phyloP scores from a whole-genome alignment of 2,329 filamentous ascomycete species.

The Iodosphaeria phyllophila region DNA sequence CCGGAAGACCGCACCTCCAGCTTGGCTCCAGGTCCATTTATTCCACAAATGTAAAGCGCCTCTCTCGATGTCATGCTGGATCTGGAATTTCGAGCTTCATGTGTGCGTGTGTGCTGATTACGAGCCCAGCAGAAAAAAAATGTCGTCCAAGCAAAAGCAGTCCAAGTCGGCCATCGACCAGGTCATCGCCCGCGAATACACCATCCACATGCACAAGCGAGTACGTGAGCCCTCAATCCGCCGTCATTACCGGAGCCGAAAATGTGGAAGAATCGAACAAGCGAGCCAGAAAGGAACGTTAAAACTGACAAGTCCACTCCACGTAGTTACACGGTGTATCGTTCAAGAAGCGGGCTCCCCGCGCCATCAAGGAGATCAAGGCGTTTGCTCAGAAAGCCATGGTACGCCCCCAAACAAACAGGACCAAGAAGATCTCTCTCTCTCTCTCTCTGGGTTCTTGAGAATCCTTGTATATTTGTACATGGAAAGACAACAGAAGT shows the following conservation, averaged over 20 bases:
- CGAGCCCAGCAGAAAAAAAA: slow-evolving; percentile 24
- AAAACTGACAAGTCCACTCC: slow-evolving; percentile 3
- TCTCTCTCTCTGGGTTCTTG: no score
- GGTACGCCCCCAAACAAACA: slow-evolving; percentile 42
- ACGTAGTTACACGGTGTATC: slow-evolving; percentile 78
- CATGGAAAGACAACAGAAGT: no score
- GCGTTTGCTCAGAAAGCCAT: slow-evolving; percentile 83
- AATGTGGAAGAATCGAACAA: background rate
- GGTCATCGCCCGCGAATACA: slow-evolving; percentile 99
- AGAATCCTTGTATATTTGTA: no score
- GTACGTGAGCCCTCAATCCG: slow-evolving; percentile 38
- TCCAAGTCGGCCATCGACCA: slow-evolving; percentile 90
- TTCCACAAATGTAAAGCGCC: no score
- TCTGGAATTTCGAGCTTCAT: no score
- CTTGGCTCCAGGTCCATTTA: no score
- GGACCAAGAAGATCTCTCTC: slow-evolving; percentile 1
- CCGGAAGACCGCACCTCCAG: no score
- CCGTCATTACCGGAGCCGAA: slow-evolving; percentile 1
- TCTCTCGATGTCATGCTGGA: no score
- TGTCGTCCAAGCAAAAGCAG: slow-evolving; percentile 51
- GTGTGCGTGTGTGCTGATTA: no score
- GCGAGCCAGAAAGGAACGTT: slow-evolving; percentile 4
- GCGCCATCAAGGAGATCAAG: slow-evolving; percentile 99
- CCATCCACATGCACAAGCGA: slow-evolving; percentile 99
- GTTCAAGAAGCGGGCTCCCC: slow-evolving; percentile 99